A percentile compares a stretch with the other conserved stretches of the same genome.
Evolutionary conservation across 257 asterid genomes (phyloP).

Genomic region (Datura wrightii): DNA sequence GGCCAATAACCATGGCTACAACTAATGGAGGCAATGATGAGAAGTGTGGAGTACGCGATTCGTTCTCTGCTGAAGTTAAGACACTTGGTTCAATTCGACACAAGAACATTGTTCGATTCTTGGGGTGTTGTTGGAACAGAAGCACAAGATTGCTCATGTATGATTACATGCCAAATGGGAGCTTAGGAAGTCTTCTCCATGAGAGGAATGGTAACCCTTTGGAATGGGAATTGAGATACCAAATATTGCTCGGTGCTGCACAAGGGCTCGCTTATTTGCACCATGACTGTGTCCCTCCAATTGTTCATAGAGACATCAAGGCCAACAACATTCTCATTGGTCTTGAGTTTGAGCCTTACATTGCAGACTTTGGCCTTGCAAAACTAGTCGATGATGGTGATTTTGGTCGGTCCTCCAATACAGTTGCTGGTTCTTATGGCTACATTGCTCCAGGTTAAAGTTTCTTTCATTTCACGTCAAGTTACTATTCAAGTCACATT

Average conservation of each 20-base stretch:
- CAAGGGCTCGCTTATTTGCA: constrained; percentile 54
- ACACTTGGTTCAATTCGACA: constrained; percentile 55
- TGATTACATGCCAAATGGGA: constrained; percentile 60
- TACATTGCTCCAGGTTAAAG: constrained; percentile 57
- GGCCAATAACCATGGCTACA: constrained; percentile 45
- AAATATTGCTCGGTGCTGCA: constrained; percentile 53
- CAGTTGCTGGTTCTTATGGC: constrained; percentile 59
- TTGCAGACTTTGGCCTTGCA: constrained; percentile 60
- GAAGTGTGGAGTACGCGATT: constrained; percentile 47
- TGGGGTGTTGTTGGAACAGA: constrained; percentile 55
- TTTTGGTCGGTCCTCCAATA: constrained; percentile 51
- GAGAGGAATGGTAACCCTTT: constrained; percentile 47
- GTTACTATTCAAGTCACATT: neutral
- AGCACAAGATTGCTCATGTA: constrained; percentile 53
- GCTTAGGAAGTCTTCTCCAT: constrained; percentile 55
- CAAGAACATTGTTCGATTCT: constrained; percentile 55
- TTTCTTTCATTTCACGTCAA: neutral
- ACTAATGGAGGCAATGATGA: constrained; percentile 39
- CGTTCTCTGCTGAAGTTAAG: constrained; percentile 53
- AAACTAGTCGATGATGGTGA: constrained; percentile 56
- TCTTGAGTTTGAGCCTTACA: constrained; percentile 54
- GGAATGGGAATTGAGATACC: constrained; percentile 54
- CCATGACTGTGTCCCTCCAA: constrained; percentile 61
- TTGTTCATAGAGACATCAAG: constrained; percentile 59
- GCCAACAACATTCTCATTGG: constrained; percentile 61